phyloP scores from a whole-genome alignment of 176 grass and related monocot genomes.

The Otatea glauca region DNA sequence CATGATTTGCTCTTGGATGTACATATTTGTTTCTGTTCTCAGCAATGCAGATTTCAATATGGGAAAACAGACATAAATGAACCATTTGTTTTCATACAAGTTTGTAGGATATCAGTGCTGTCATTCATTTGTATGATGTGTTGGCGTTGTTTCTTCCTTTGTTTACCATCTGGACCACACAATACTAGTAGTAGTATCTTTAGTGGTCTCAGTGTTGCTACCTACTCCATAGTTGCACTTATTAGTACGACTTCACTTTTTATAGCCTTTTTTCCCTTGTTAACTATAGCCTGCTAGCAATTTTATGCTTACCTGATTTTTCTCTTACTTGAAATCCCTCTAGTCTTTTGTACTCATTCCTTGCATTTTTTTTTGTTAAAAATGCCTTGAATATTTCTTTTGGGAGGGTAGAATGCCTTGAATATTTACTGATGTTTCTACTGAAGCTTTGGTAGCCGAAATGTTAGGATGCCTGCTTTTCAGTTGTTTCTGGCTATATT shows the following conservation, averaged over 20 bases:
- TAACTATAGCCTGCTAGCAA: neutral
- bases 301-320: conserved; percentile 18
- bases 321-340: neutral
- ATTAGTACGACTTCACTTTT: neutral
- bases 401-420: neutral
- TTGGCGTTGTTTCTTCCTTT: neutral
- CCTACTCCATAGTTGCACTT: neutral
- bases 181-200: neutral
- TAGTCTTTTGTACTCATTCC: neutral
- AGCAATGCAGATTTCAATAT: neutral
- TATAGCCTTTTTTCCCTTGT: neutral
- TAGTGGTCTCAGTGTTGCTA: neutral
- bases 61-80: neutral
- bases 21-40: neutral
- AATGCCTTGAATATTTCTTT: neutral
- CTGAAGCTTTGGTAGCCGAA: neutral
- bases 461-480: conserved; percentile 15
- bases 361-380: neutral
- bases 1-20: neutral
- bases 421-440: neutral
- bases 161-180: neutral
- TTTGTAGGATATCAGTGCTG: neutral
- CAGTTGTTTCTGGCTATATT: conserved; percentile 32
- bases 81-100: neutral
- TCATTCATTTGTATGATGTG: neutral